Conservation (phyloP, 2,329 filamentous ascomycete genomes). For the Epichloe coenophiala region DNA sequence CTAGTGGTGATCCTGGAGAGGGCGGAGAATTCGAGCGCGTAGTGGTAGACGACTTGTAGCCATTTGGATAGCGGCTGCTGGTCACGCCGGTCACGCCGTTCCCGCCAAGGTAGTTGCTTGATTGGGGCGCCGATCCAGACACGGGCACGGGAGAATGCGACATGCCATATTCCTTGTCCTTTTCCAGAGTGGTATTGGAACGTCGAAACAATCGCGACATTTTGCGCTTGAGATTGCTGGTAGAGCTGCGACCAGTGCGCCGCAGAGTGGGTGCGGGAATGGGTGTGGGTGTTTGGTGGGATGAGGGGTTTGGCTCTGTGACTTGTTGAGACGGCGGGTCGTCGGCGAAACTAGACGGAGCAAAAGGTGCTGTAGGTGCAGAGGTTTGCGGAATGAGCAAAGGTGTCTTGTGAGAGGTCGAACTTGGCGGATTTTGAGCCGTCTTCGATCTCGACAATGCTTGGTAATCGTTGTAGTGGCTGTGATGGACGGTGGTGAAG, state of each 20-base stretch:
- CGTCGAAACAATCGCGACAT: slow-evolving; percentile 37
- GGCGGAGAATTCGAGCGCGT: slow-evolving; percentile 37
- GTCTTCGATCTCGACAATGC: slow-evolving; percentile 12
- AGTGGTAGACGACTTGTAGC: slow-evolving; percentile 27
- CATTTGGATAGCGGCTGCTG: slow-evolving; percentile 31
- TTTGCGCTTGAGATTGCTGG: slow-evolving; percentile 33
- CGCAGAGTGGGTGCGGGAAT: slow-evolving; percentile 19
- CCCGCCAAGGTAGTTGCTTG: slow-evolving; percentile 3
- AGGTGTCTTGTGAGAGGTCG: slow-evolving; percentile 5
- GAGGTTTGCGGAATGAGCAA: slow-evolving; percentile 5
- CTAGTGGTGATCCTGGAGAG: slow-evolving; percentile 33
- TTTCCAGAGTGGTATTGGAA: slow-evolving; percentile 21
- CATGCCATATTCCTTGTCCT: slow-evolving; percentile 12
- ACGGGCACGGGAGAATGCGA: slow-evolving; percentile 7
- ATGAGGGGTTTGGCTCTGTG: slow-evolving; percentile 3
- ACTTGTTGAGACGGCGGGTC: neutral
- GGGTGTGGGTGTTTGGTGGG: slow-evolving; percentile 5
- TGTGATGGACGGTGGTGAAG: slow-evolving; percentile 29
- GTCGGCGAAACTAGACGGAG: neutral
- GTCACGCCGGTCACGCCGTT: slow-evolving; percentile 1
- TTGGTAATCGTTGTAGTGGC: slow-evolving; percentile 17
- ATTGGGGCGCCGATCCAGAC: slow-evolving; percentile 10
- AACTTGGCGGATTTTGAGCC: slow-evolving; percentile 6
- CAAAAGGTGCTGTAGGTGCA: neutral
- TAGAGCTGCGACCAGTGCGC: slow-evolving; percentile 28